phyloP scores from a whole-genome alignment of 2,329 filamentous ascomycete genomes.

The Parascedosporium putredinis region DNA sequence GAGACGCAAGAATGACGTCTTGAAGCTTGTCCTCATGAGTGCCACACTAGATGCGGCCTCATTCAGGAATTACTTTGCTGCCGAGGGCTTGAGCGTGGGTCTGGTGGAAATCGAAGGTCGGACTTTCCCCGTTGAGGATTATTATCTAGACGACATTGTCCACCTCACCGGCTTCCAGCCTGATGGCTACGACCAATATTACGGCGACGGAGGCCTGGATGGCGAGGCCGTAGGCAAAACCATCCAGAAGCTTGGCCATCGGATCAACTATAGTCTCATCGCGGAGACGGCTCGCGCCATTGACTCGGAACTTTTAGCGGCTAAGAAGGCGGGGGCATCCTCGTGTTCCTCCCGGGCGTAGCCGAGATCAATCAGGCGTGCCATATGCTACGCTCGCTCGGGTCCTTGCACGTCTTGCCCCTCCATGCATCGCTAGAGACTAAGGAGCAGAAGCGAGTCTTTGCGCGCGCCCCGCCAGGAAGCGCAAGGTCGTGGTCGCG shows the following conservation, averaged over 20 bases:
- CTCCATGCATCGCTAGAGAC: conserved; percentile 88
- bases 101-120: conserved; percentile 78
- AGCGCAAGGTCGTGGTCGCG: conserved; percentile 84
- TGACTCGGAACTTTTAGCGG: conserved; percentile 58
- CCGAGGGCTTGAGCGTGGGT: conserved; percentile 57
- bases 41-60: conserved; percentile 83
- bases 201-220: conserved; percentile 33
- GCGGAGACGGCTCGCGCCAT: conserved; percentile 71
- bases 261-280: conserved; percentile 87
- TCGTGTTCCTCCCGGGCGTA: conserved; percentile 92
- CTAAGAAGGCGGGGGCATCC: conserved; percentile 67
- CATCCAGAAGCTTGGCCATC: conserved; percentile 63
- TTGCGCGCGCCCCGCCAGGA: conserved; percentile 62
- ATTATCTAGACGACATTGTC: conserved; percentile 81
- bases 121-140: conserved; percentile 82
- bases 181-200: conserved; percentile 36
- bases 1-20: conserved; percentile 59
- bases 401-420: conserved; percentile 64
- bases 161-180: conserved; percentile 62
- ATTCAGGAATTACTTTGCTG: conserved; percentile 75
- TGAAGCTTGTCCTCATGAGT: conserved; percentile 92
- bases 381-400: conserved; percentile 52
- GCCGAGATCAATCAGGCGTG: conserved; percentile 82
- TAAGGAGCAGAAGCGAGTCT: conserved; percentile 78
- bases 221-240: conserved; percentile 50